Conservation (phyloP, 805 yeast species). For the Komagataella kurtzmanii region DNA sequence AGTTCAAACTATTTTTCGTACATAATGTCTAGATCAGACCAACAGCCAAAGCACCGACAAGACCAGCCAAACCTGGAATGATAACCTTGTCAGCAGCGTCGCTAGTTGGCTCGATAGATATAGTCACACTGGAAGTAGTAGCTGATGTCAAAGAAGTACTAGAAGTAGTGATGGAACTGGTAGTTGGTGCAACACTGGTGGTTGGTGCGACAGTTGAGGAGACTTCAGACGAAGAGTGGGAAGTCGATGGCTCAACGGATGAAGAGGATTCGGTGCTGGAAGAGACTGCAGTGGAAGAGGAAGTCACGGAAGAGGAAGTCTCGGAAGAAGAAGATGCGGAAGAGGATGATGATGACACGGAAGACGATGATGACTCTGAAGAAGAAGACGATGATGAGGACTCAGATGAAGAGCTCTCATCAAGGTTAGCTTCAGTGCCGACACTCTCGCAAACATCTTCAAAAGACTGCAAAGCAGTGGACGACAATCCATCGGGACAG, state of each 20-base stretch:
- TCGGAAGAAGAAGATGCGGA: conserved; percentile 12
- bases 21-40: conserved; percentile 1
- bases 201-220: conserved; percentile 9
- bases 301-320: conserved; percentile 11
- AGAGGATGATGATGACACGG: conserved; percentile 8
- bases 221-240: conserved; percentile 10
- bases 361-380: conserved; percentile 11
- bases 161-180: conserved; percentile 6
- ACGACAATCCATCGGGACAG: conserved; percentile 56
- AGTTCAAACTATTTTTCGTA: background rate
- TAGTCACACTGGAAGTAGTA: background rate
- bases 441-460: conserved; percentile 35
- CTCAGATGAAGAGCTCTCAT: conserved; percentile 17
- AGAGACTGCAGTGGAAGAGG: conserved; percentile 6
- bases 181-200: background rate
- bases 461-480: conserved; percentile 47
- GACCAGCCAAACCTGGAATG: conserved; percentile 4
- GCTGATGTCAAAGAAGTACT: conserved; percentile 4
- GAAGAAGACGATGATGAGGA: conserved; percentile 14
- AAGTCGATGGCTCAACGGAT: conserved; percentile 7
- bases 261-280: conserved; percentile 6
- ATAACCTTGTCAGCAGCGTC: conserved; percentile 2
- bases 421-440: conserved; percentile 19
- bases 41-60: conserved; percentile 4
- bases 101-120: background rate